Evolutionary conservation across 2,329 filamentous ascomycete genomes (phyloP).

Genomic region (Ceratocystis smalleyi): DNA sequence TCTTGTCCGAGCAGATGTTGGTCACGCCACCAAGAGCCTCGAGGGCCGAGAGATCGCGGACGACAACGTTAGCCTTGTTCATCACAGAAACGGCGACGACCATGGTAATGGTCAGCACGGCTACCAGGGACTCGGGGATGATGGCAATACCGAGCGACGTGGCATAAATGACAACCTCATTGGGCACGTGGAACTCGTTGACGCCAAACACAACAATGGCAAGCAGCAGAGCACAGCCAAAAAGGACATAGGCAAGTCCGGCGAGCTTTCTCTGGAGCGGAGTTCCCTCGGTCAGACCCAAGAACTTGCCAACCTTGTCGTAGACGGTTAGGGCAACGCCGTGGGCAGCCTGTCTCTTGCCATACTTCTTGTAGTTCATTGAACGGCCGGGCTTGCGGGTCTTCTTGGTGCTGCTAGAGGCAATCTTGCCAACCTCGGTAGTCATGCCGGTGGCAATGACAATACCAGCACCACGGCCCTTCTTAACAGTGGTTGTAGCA

Average conservation of each 20-base stretch:
- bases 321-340: slow-evolving; percentile 33
- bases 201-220: slow-evolving; percentile 44
- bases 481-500: slow-evolving; percentile 56
- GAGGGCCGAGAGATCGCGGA: slow-evolving; percentile 49
- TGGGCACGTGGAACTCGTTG: slow-evolving; percentile 36
- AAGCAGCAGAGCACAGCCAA: slow-evolving; percentile 48
- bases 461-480: slow-evolving; percentile 57
- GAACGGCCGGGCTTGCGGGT: slow-evolving; percentile 39
- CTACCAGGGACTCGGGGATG: slow-evolving; percentile 49
- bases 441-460: slow-evolving; percentile 58
- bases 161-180: slow-evolving; percentile 42
- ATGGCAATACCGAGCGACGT: slow-evolving; percentile 46
- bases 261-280: slow-evolving; percentile 65
- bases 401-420: slow-evolving; percentile 38
- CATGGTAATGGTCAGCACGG: slow-evolving; percentile 56
- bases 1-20: slow-evolving; percentile 61
- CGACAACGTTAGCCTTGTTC: slow-evolving; percentile 48
- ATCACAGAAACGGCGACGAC: slow-evolving; percentile 49
- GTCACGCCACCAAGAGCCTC: slow-evolving; percentile 57
- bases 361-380: slow-evolving; percentile 39
- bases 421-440: slow-evolving; percentile 57
- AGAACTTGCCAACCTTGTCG: slow-evolving; percentile 39
- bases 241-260: slow-evolving; percentile 61
- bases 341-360: slow-evolving; percentile 34
- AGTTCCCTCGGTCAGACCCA: slow-evolving; percentile 51